Evolutionary conservation across 257 asterid species (phyloP).

Genomic region (Schizonepeta tenuifolia): DNA sequence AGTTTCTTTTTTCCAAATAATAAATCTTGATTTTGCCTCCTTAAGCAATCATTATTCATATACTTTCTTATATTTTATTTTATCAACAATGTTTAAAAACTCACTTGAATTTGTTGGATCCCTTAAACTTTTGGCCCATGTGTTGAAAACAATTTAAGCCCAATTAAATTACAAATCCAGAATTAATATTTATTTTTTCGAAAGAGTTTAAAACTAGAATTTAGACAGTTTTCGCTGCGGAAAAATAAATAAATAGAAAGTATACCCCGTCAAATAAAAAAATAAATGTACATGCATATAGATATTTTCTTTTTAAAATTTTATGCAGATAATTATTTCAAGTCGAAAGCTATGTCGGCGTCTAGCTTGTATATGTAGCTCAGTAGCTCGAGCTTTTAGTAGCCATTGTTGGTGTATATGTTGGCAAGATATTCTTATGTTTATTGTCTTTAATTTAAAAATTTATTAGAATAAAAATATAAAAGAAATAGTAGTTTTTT

Average conservation of each 20-base stretch:
- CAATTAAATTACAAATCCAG: neutral
- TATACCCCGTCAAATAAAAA: neutral
- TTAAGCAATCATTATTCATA: conserved; percentile 15
- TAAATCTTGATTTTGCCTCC: conserved; percentile 20
- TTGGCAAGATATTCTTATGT: neutral
- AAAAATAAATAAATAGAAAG: neutral
- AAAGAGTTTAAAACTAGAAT: too few relatives aligned
- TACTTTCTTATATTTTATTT: neutral
- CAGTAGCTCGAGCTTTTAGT: neutral
- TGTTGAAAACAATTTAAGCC: neutral
- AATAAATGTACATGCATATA: too few relatives aligned
- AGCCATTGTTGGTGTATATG: neutral
- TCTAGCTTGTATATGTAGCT: neutral
- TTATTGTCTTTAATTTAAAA: neutral
- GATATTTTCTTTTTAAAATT: too few relatives aligned
- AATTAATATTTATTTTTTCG: neutral
- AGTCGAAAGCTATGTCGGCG: neutral
- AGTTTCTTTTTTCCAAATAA: conserved; percentile 12
- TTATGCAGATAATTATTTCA: neutral
- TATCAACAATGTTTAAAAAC: neutral
- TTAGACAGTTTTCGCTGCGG: too few relatives aligned
- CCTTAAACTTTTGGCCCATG: conserved; percentile 19
- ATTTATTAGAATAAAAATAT: neutral
- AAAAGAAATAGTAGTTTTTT: neutral
- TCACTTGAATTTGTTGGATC: neutral